Conservation (phyloP, 495 filamentous ascomycete species). For the Xylaria nigripes region DNA sequence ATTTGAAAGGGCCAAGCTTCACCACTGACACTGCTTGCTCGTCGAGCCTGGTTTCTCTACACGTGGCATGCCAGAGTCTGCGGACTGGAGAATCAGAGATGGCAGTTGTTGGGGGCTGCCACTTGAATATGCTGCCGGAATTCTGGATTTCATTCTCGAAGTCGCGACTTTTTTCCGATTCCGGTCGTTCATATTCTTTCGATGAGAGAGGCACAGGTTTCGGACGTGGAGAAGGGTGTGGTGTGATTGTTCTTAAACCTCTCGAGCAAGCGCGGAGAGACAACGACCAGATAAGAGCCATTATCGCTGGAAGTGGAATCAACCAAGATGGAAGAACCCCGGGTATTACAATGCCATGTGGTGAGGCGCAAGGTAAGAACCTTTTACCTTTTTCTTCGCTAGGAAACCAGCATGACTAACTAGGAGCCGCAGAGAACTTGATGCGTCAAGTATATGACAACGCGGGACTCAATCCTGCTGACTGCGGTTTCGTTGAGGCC, state of each 20-base stretch:
- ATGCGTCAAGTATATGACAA: constrained; percentile 39
- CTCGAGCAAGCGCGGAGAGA: constrained; percentile 50
- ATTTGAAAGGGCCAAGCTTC: constrained; percentile 53
- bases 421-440: constrained; percentile 27
- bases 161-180: constrained; percentile 56
- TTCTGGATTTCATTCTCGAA: constrained; percentile 45
- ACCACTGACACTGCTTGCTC: constrained; percentile 87
- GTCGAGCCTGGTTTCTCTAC: constrained; percentile 55
- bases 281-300: constrained; percentile 51
- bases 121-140: constrained; percentile 51
- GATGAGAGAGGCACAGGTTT: constrained; percentile 57
- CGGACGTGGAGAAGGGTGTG: constrained; percentile 55
- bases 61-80: constrained; percentile 74
- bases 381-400: not conserved
- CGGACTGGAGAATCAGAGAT: constrained; percentile 45
- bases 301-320: constrained; percentile 51
- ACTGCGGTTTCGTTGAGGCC: constrained; percentile 41
- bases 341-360: constrained; percentile 52
- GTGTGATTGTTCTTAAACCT: constrained; percentile 51
- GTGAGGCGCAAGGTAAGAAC: constrained; percentile 44
- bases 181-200: constrained; percentile 52
- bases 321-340: constrained; percentile 56
- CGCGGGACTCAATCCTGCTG: constrained; percentile 32
- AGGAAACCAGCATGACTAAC: constrained; percentile 11
- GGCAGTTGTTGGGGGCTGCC: constrained; percentile 50